Evolutionary conservation across 2,329 filamentous ascomycete species (phyloP), one percentile per base, ranked within the genome.

Genomic region (Penicillium sp.): DNA sequence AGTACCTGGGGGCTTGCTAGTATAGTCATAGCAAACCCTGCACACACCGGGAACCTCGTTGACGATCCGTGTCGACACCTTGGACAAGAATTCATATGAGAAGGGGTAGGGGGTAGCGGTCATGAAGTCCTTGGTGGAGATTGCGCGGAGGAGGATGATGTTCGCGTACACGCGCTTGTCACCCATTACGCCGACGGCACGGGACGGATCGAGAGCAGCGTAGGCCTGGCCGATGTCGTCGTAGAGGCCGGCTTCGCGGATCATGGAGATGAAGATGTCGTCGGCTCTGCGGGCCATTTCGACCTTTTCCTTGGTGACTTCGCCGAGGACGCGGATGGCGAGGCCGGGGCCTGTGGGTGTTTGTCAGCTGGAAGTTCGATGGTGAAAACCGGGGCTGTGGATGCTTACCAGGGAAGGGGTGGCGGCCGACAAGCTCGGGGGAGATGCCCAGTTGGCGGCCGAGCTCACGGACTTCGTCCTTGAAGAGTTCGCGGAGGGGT

Each of bases 251-350:
- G 78, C 78, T 52, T 78, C 78, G 8, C 71, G 69, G 66, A 82
- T 82, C 74, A 77, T 79, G 44, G 70, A 70, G 67, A 82, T 81
- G 71, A 81, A 82, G 64, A 82, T 82, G 66, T 79, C 70, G 65
- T 81, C 79, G 8, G 79, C 79, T 62, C 78, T 67, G 45, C 79
- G 74, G 58, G 88, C 91, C 66, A 96, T 95, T 59, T 87, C 86
- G 17, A 97, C 90, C 47, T 90, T 86, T 73, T 93, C 90, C 2
- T 83, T 84, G 1, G 91, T 96, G 15, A 97, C 89, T 69, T 96
- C 93, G 41, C 93, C 93, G 1, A 97, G 82, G 63, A 97, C 90
- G 57, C 91, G 85, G 68, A 95, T 91, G 15, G 86, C 92, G 64
- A 96, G 87, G 56, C 89, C 88, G 13, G 89, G 90, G 46, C 90